phyloP scores from a whole-genome alignment of 202 grass and related monocot genomes.

The Tripidium arundinaceum region DNA sequence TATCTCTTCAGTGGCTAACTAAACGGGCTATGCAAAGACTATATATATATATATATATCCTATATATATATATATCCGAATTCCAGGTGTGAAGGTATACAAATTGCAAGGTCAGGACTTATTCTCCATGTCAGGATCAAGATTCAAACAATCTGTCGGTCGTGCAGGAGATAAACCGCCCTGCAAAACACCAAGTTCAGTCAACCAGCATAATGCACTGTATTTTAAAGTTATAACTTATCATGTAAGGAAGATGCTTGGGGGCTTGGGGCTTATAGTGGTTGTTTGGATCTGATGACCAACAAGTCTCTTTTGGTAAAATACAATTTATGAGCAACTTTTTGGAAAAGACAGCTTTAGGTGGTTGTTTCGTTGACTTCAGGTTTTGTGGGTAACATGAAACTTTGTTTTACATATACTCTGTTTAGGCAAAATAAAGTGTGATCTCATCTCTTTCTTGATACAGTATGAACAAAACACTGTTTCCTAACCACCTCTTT shows the following conservation, averaged over 20 bases:
- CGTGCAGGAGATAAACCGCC: neutral
- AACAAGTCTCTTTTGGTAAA: neutral
- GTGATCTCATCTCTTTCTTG: neutral
- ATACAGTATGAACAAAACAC: neutral
- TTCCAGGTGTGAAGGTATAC: neutral
- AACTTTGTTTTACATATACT: neutral
- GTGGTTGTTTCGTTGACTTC: neutral
- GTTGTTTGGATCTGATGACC: neutral
- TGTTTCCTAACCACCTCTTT: neutral
- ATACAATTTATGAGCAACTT: neutral
- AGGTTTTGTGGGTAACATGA: neutral
- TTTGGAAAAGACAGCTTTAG: neutral
- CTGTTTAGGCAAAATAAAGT: neutral
- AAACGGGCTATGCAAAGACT: neutral
- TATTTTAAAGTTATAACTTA: neutral
- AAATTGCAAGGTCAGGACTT: neutral
- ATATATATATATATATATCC: neutral
- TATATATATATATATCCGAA: neutral
- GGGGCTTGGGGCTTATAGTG: neutral
- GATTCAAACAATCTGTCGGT: slow-evolving; percentile 17
- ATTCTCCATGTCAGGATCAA: neutral
- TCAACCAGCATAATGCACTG: neutral
- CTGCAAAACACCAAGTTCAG: slow-evolving; percentile 21
- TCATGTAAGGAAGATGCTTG: neutral
- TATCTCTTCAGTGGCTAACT: neutral